phyloP scores from a whole-genome alignment of 2,329 filamentous ascomycete genomes.

The Fusarium sp. region DNA sequence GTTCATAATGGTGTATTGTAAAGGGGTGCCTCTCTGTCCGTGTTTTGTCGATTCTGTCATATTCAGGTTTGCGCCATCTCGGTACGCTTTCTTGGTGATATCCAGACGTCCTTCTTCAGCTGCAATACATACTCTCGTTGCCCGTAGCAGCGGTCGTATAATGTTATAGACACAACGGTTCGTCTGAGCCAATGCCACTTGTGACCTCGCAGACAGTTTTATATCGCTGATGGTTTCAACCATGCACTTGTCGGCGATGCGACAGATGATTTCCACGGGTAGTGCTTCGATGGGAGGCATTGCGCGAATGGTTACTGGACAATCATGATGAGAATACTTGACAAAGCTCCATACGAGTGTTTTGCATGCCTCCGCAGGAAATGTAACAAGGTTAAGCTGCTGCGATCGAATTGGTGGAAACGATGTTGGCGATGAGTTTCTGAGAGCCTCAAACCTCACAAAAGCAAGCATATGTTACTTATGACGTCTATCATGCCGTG shows the following conservation, averaged over 20 bases:
- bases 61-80: constrained; percentile 11
- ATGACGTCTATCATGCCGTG: neutral
- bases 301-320: neutral
- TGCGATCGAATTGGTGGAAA: neutral
- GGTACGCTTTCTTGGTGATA: constrained; percentile 13
- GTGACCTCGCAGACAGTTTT: neutral
- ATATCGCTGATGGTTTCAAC: neutral
- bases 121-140: constrained; percentile 12
- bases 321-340: neutral
- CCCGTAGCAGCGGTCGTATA: constrained; percentile 13
- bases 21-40: neutral
- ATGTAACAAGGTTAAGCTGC: neutral
- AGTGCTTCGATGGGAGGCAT: constrained; percentile 11
- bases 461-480: neutral
- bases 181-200: constrained; percentile 11
- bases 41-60: neutral
- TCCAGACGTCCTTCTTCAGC: constrained; percentile 11
- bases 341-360: no score
- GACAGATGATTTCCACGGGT: neutral
- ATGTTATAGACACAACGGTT: constrained; percentile 15
- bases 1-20: constrained; percentile 24
- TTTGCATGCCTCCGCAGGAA: neutral
- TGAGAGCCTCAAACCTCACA: neutral
- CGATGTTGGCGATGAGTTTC: neutral
- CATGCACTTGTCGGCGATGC: constrained; percentile 1